A percentile compares a stretch with the other conserved stretches of the same genome.
Evolutionary conservation across 1,284 basidiomycete genomes (phyloP).

Genomic region (Coniferiporia sulphurascens): DNA sequence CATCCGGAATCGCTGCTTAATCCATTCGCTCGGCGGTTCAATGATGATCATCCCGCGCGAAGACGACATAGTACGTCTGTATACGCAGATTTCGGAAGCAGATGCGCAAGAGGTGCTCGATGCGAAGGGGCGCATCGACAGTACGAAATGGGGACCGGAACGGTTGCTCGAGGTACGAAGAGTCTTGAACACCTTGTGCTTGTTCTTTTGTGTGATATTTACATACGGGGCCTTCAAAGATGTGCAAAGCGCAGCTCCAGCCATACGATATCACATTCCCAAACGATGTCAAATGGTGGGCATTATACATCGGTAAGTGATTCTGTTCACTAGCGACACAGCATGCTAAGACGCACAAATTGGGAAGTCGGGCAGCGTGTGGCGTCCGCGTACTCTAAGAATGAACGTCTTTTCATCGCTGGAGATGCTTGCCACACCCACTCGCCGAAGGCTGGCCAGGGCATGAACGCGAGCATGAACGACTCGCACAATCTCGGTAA

Average conservation of each 20-base stretch:
- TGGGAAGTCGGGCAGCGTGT: conserved; percentile 67
- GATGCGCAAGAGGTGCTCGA: conserved; percentile 28
- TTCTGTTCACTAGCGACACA: neutral
- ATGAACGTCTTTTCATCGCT: conserved; percentile 77
- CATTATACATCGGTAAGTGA: conserved; percentile 55
- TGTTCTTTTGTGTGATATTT: neutral
- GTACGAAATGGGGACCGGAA: conserved; percentile 38
- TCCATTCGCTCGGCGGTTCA: conserved; percentile 51
- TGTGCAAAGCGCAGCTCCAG: conserved; percentile 45
- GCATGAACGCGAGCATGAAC: conserved; percentile 81
- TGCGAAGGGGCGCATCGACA: conserved; percentile 34
- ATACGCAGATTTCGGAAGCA: conserved; percentile 41
- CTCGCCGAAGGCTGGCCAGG: conserved; percentile 74
- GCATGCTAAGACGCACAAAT: neutral
- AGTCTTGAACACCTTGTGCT: no score
- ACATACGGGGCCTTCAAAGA: neutral
- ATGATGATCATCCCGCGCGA: conserved; percentile 42
- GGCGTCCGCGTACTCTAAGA: conserved; percentile 58
- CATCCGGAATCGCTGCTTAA: conserved; percentile 62
- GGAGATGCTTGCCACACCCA: conserved; percentile 84
- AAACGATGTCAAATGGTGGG: conserved; percentile 74
- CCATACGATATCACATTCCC: conserved; percentile 64
- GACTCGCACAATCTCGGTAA: conserved; percentile 74
- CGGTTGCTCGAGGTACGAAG: conserved; percentile 29
- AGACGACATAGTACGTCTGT: conserved; percentile 38